These are phyloP conservation scores for Rhizopus microsporus DNA, from an alignment of 371 early-diverging fungal genomes.

Conservation along the genomic window DNA sequence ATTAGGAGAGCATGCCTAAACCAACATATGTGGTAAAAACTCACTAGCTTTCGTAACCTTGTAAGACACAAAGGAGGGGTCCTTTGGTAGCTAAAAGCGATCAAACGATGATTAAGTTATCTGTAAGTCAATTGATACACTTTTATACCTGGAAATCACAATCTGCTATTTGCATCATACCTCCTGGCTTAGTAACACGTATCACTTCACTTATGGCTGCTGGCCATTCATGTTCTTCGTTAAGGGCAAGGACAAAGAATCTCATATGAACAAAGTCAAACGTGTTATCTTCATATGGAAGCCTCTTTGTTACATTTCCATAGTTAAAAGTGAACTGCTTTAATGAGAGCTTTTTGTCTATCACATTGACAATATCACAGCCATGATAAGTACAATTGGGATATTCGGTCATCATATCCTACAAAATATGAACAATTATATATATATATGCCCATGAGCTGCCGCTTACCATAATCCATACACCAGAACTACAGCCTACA, in stretches of 20 bases:
- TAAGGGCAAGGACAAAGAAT: slow-evolving; percentile 15
- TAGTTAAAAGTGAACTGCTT: slow-evolving; percentile 11
- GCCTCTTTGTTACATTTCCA: slow-evolving; percentile 20
- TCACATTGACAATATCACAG: slow-evolving; percentile 18
- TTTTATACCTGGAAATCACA: slow-evolving; percentile 12
- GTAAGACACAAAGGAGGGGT: too few species aligned
- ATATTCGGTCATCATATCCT: slow-evolving; percentile 21
- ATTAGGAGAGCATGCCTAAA: too few species aligned
- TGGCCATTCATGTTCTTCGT: slow-evolving; percentile 18
- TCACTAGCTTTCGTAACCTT: too few species aligned
- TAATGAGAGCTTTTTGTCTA: slow-evolving; percentile 8
- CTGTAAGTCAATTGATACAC: too few species aligned
- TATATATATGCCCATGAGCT: neutral
- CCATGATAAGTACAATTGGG: slow-evolving; percentile 17
- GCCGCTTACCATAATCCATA: slow-evolving; percentile 50
- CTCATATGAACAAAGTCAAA: slow-evolving; percentile 26
- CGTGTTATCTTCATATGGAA: slow-evolving; percentile 19
- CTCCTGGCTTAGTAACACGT: slow-evolving; percentile 22
- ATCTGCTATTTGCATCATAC: slow-evolving; percentile 13
- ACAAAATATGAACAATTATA: neutral
- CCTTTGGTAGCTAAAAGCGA: too few species aligned
- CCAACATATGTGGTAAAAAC: too few species aligned
- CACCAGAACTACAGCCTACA: slow-evolving; percentile 59
- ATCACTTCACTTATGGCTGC: slow-evolving; percentile 14
- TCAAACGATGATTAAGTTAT: too few species aligned